Evolutionary conservation across 768 basidiomycete genomes (phyloP).

Genomic region (Leccinum olivaceopallidum): DNA sequence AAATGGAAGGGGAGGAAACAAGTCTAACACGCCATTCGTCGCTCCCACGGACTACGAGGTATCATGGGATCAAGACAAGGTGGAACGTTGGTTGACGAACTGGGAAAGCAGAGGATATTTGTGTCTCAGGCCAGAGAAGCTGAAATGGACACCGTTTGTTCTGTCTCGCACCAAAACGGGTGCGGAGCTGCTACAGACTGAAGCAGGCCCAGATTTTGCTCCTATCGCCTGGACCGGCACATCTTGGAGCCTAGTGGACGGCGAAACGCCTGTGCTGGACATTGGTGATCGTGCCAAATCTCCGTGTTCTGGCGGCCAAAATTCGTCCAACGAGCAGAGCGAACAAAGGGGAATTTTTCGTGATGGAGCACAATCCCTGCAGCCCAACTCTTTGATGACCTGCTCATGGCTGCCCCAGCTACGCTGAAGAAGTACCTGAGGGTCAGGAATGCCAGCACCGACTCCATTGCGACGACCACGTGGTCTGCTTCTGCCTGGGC

Average conservation of each 20-base stretch:
- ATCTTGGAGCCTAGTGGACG: constrained; percentile 21
- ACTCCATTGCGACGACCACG: constrained; percentile 20
- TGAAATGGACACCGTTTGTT: constrained; percentile 96
- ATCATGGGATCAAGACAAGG: constrained; percentile 65
- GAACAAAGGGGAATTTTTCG: constrained; percentile 10
- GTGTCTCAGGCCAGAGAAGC: constrained; percentile 72
- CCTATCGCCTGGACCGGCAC: constrained; percentile 8
- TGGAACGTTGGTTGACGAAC: constrained; percentile 60
- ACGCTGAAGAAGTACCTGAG: constrained; percentile 23
- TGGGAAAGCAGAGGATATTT: constrained; percentile 83
- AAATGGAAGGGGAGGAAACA: constrained; percentile 35
- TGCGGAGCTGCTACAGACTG: constrained; percentile 28
- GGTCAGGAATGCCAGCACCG: constrained; percentile 15
- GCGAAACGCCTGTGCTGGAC: constrained; percentile 26
- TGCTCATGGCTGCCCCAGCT: constrained; percentile 20
- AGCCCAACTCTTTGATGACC: constrained; percentile 35
- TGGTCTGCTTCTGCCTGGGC: constrained; percentile 22
- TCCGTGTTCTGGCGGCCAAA: constrained; percentile 12
- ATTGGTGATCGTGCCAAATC: constrained; percentile 20
- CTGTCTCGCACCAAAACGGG: constrained; percentile 46
- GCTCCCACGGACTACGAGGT: constrained; percentile 74
- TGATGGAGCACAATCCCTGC: constrained; percentile 20
- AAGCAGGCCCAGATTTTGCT: constrained; percentile 16
- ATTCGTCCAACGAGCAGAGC: constrained; percentile 16
- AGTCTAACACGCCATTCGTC: constrained; percentile 55